A percentile compares a stretch with the other conserved stretches of the same genome.
Evolutionary conservation across 2,329 filamentous ascomycete species (phyloP).

Genomic region (Chalara sp.): DNA sequence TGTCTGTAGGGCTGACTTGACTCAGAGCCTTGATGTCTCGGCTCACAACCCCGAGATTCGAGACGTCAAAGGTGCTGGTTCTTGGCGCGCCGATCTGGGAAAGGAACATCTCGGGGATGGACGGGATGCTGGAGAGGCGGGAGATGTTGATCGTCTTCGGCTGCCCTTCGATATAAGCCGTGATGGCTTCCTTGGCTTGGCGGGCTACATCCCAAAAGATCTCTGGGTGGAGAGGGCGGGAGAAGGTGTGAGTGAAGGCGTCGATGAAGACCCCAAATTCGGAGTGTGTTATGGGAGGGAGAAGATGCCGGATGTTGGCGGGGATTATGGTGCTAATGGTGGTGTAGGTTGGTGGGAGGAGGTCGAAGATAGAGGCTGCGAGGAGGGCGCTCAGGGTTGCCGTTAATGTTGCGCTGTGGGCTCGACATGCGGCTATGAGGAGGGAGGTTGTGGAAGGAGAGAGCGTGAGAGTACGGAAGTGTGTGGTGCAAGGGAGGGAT

Average conservation of each 20-base stretch:
- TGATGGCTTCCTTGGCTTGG: constrained; percentile 1
- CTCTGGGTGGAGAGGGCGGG: background rate
- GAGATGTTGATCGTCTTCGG: constrained; percentile 1
- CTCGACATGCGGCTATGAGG: constrained; percentile 4
- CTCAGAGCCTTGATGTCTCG: background rate
- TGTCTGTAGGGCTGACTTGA: background rate
- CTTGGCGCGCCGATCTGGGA: constrained; percentile 1
- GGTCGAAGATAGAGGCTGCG: constrained; percentile 1
- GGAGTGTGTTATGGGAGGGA: constrained; percentile 1
- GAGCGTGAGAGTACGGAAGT: constrained; percentile 6
- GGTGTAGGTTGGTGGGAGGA: background rate
- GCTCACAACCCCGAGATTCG: constrained; percentile 6
- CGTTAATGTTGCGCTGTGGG: constrained; percentile 3
- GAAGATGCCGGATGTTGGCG: constrained; percentile 6
- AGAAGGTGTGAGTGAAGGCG: constrained; percentile 4
- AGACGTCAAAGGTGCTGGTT: constrained; percentile 7
- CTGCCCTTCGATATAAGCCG: constrained; percentile 1
- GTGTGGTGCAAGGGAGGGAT: background rate
- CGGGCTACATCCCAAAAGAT: constrained; percentile 5
- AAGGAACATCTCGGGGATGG: constrained; percentile 5
- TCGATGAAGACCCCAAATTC: constrained; percentile 10
- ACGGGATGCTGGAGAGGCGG: background rate
- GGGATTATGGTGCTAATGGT: constrained; percentile 5
- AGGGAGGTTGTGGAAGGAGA: background rate
- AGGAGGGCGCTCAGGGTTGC: constrained; percentile 7